Base-by-base conservation (phyloP, 2,329 filamentous ascomycete species). In the Sarocladiaceae sp. region DNA sequence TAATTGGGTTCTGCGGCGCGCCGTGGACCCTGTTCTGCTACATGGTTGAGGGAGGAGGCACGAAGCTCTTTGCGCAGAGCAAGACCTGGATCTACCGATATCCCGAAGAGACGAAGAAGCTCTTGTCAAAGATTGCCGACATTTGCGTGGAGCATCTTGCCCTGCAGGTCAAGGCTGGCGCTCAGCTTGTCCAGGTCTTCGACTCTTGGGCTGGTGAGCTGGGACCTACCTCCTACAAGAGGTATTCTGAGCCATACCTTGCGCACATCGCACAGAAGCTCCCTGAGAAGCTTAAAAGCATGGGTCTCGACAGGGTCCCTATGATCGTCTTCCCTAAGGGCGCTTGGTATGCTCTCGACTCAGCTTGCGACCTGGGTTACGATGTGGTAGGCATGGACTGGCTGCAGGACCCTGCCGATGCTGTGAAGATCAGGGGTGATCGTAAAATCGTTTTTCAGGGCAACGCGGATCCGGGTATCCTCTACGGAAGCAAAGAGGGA, bases 241-340 rank as follows among this genome's bases (percentile, higher is more conserved):
- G 86, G 52, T 95, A 97, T 68, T 86, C 90, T 2, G 81, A 94
- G 59, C 94, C 94, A 1, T 96, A 93, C 65, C 78, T 99, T 51
- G 80, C 81, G 39, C 84, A 92, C 66, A 97, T 99, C 60, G 84
- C 91, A 11, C 77, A 87, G 59, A 81, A 92, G 59, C 79, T 99
- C 3, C 93, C 93, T 1, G 77, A 75, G 60, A 84, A 83, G 55
- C 73, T 97, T 53, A 75, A 80, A 60, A 87, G 89, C 65, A 77
- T 95, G 64, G 84, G 85, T 0, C 72, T 93, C 50, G 88, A 92
- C 53, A 78, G 75, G 11, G 93, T 99, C 3, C 94, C 94, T 3
- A 97, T 97, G 92, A 95, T 92, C 4, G 91, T 97, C 22, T 99
- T 99, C 69, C 91, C 94, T 31, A 99, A 99, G 75, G 94, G 94